Conservation (phyloP, 306 rosid species). For the Carpinus viminea region DNA sequence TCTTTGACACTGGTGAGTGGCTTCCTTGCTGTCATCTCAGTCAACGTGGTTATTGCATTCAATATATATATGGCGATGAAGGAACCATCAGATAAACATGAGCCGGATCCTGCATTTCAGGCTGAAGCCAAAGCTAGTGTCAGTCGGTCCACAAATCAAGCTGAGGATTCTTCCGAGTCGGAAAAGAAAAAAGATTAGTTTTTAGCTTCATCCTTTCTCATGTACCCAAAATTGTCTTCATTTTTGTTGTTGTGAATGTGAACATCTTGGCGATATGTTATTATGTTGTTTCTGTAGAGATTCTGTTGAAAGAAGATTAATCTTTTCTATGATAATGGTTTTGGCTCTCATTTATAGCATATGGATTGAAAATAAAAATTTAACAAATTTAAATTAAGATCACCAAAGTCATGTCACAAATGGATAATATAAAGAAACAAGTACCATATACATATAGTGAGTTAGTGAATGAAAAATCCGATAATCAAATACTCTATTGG, state of each 20-base stretch:
- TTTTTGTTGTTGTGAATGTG: not conserved
- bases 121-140: slow-evolving; percentile 87
- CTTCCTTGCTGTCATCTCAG: slow-evolving; percentile 86
- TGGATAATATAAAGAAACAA: too few relatives aligned
- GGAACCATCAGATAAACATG: slow-evolving; percentile 76
- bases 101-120: slow-evolving; percentile 76
- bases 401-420: too few relatives aligned
- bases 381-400: not conserved
- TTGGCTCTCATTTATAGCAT: too few relatives aligned
- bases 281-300: too few relatives aligned
- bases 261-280: too few relatives aligned
- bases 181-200: slow-evolving; percentile 66
- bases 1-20: slow-evolving; percentile 78
- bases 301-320: too few relatives aligned
- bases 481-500: not conserved
- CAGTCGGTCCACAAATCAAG: slow-evolving; percentile 38
- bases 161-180: slow-evolving; percentile 45
- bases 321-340: too few relatives aligned
- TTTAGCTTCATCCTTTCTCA: slow-evolving; percentile 19
- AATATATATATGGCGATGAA: slow-evolving; percentile 88
- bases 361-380: too few relatives aligned
- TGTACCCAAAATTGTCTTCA: slow-evolving; percentile 1
- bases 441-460: not conserved
- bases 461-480: not conserved
- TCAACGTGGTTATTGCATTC: slow-evolving; percentile 73